Base-by-base conservation (phyloP, 2,329 filamentous ascomycete species). In the Colletotrichum sansevieriae region DNA sequence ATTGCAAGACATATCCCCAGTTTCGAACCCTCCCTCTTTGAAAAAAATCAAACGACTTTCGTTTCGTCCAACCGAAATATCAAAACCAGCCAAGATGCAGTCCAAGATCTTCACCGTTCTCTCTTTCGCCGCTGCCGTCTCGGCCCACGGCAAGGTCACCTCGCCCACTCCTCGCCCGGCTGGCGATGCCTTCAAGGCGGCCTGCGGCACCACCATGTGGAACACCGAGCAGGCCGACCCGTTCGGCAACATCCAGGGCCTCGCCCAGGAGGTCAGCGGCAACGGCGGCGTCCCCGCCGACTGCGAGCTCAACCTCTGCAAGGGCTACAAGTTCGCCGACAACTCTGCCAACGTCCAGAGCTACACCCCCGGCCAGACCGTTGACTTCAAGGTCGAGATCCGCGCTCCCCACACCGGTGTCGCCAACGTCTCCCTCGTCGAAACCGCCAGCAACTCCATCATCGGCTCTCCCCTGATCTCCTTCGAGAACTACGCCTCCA, bases 391-490 rank as follows among this genome's bases (percentile, higher is more conserved):
- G 13, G 77, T 82, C 47, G 78, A 82, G 54, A 77, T 79, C 49
- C 78, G 79, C 3, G 79, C 79, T 1, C 81, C 83, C 71, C 75
- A 76, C 43, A 75, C 75, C 9, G 76, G 76, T 20, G 75, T 73
- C 33, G 75, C 76, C 39, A 87, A 87, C 74, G 82, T 87, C 64
- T 84, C 82, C 47, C 80, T 87, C 63, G 78, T 88, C 69, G 79
- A 83, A 71, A 79, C 81, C 25, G 75, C 77, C 37, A 78, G 78
- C 63, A 82, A 88, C 76, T 79, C 75, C 13, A 75, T 87, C 68
- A 81, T 89, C 47, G 86, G 84, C 33, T 67, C 76, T 55, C 80
- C 83, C 25, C 76, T 87, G 61, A 84, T 80, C 63, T 78, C 75
- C 63, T 87, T 70, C 72, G 79, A 71, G 86, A 85, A 55, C 71